A percentile compares a stretch with the other conserved stretches of the same genome.
These are phyloP conservation scores for Epichloe scottii DNA, from an alignment of 2,329 filamentous ascomycete species.

Conservation along the genomic window DNA sequence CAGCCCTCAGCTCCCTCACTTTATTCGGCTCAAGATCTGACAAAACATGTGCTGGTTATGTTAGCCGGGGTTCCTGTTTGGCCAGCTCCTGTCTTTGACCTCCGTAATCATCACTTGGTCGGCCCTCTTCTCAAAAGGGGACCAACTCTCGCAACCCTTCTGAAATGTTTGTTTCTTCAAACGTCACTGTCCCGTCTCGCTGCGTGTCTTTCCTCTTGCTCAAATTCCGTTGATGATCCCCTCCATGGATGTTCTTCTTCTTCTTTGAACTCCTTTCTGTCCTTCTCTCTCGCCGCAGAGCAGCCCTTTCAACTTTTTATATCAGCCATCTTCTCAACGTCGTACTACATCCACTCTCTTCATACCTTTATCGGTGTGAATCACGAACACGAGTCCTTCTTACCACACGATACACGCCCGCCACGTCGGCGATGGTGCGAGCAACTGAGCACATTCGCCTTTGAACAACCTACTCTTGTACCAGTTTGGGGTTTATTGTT, in stretches of 20 bases:
- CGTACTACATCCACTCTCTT: slow-evolving; percentile 3
- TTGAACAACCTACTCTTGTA: not conserved
- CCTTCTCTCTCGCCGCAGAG: not conserved
- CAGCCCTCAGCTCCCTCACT: not conserved
- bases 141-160: slow-evolving; percentile 3
- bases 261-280: not conserved
- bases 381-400: slow-evolving; percentile 5
- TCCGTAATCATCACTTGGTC: slow-evolving; percentile 1
- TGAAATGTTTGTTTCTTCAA: slow-evolving; percentile 5
- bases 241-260: not conserved
- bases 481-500: not conserved
- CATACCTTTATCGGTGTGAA: slow-evolving; percentile 1
- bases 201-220: not conserved
- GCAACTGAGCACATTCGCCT: not conserved
- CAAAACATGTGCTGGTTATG: slow-evolving; percentile 2
- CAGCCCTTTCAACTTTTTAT: not conserved
- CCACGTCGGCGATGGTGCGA: slow-evolving; percentile 1
- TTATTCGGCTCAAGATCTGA: not conserved
- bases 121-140: slow-evolving; percentile 6
- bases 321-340: slow-evolving; percentile 1
- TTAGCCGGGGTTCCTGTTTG: slow-evolving; percentile 4
- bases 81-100: not conserved
- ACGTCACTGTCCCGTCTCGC: not conserved
- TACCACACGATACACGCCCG: slow-evolving; percentile 3
- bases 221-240: not conserved